Base-by-base conservation (phyloP, 345 rosid genomes). In the Stellera chamaejasme region DNA sequence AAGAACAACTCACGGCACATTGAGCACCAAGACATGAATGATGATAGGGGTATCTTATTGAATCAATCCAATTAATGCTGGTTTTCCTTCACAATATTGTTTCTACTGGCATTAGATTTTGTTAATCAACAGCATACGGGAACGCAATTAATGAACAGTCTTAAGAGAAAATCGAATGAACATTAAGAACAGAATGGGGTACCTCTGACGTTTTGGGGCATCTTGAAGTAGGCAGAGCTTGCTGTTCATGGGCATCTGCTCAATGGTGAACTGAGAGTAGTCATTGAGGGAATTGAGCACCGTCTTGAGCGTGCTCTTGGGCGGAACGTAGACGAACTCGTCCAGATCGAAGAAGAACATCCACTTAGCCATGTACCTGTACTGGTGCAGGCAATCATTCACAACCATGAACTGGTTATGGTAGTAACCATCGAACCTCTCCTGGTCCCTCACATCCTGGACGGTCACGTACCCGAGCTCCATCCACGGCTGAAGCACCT, bases 381-480 rank as follows among this genome's bases (percentile, higher is more conserved):
- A 85, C 36, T 95, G 66, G 59, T 88, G 98, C 65, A 91, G 64
- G 64, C 98, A 91, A 59, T 91, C 96, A 47, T 91, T 91, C 15
- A 91, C 90, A 52, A 91, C 85, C 90, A 91, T 65, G 76, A 91
- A 91, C 66, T 91, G 98, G 36, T 91, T 91, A 65, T 91, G 96
- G 54, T 91, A 91, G 52, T 91, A 88, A 41, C 98, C 98, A 66
- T 88, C 98, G 66, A 88, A 91, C 55, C 96, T 74, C 66, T 88
- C 98, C 50, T 91, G 96, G 10, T 83, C 98, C 59, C 67, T 70
- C 0, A 91, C 69, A 58, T 91, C 95, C 45, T 91, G 96, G 27
- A 91, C 26, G 25, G 95, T 85, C 48, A 88, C 88, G 55, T 83
- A 77, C 25, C 96, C 98, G 1, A 88, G 70, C 67, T 88, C 95